Conservation (phyloP, 2,329 filamentous ascomycete genomes). For the Microsporum audouinii region DNA sequence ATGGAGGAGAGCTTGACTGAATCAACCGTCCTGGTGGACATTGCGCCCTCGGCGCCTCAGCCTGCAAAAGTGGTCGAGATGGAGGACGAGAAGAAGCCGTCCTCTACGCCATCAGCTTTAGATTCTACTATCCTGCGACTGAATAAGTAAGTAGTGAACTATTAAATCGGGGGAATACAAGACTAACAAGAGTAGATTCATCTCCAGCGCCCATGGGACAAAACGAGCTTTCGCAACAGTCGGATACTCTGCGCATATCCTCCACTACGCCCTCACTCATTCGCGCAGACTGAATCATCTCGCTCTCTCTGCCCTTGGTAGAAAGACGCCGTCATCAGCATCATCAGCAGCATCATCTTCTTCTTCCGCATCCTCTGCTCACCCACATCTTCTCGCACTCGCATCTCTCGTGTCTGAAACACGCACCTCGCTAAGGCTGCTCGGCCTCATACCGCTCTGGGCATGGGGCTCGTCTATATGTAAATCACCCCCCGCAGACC, state of each 20-base stretch:
- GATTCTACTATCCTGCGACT: constrained; percentile 6
- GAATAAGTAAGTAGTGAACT: neutral
- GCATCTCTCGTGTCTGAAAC: constrained; percentile 39
- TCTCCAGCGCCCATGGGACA: constrained; percentile 57
- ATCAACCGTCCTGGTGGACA: constrained; percentile 1
- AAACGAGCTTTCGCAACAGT: constrained; percentile 58
- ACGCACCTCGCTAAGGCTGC: constrained; percentile 46
- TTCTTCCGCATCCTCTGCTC: constrained; percentile 27
- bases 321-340: constrained; percentile 9
- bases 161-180: no score
- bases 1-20: constrained; percentile 3
- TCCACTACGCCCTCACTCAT: constrained; percentile 45
- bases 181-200: constrained; percentile 37
- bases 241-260: constrained; percentile 55
- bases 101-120: neutral
- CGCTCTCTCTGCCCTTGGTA: constrained; percentile 25
- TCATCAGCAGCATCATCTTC: constrained; percentile 21
- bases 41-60: neutral
- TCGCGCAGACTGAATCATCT: constrained; percentile 40
- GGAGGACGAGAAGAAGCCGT: neutral
- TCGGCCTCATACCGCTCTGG: constrained; percentile 63
- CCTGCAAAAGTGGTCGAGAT: neutral
- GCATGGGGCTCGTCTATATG: constrained; percentile 59
- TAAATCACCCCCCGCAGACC: constrained; percentile 33
- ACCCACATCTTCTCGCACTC: constrained; percentile 41